Base-by-base conservation (phyloP, 768 basidiomycete species). In the Cyclocybe cylindracea region DNA sequence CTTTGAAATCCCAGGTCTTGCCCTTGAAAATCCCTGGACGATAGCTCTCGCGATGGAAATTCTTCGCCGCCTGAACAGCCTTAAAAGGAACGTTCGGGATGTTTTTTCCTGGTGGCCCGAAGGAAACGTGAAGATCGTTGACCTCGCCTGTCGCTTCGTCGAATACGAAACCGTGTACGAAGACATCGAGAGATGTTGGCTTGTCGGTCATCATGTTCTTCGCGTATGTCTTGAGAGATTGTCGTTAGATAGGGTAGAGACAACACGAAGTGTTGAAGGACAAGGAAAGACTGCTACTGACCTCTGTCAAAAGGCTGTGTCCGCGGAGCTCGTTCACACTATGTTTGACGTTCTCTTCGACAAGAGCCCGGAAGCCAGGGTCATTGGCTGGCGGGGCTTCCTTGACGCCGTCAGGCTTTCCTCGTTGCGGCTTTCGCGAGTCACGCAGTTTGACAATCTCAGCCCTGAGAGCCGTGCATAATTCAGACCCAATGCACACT, bases 101-200 rank as follows among this genome's bases (percentile, higher is more conserved):
- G 29, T 52, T 42, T 50, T 68, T 64, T 19, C 70, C 73, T 31
- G 68, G 70, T 42, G 74, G 73, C 10, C 72, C 74, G 46, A 66
- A 70, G 16, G 77, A 75, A 39, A 82, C 61, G 5, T 70, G 61
- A 39, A 85, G 66, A 56, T 85, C 78, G 51, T 70, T 65, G 34
- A 86, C 68, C 24, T 71, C 63, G 2, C 82, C 83, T 33, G 66
- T 77, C 40, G 69, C 70, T 54, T 84, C 74, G 42, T 84, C 75
- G 44, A 80, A 79, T 3, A 86, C 78, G 64, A 80, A 80, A 32
- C 83, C 84, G 46, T 85, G 82, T 1, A 85, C 79, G 53, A 66
- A 75, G 31, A 81, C 54, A 13, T 70, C 65, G 38, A 67, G 44
- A 16, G 58, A 48, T 9, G 65, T 61, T 45, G 64, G 55, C 39